Conservation (phyloP, 2,329 filamentous ascomycete genomes). For the Talaromyces sp. region DNA sequence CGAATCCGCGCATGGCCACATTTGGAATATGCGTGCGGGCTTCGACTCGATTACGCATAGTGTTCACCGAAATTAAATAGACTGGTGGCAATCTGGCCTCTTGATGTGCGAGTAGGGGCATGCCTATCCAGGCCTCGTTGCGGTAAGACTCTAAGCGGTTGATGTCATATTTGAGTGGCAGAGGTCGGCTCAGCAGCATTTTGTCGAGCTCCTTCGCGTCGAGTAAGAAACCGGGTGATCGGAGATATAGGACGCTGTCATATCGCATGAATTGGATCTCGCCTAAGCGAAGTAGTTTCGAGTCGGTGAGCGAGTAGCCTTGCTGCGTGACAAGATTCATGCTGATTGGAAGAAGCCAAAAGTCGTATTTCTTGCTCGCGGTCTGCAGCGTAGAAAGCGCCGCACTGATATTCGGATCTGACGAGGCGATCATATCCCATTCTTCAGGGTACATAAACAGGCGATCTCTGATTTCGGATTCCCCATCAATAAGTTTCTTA, state of each 20-base stretch:
- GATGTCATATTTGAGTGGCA: constrained; percentile 30
- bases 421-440: constrained; percentile 34
- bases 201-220: constrained; percentile 35
- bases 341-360: constrained; percentile 39
- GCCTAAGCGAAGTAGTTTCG: constrained; percentile 32
- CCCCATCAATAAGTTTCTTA: constrained; percentile 33
- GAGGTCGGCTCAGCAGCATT: constrained; percentile 30
- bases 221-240: constrained; percentile 36
- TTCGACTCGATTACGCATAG: constrained; percentile 29
- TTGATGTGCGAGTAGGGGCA: constrained; percentile 29
- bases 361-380: constrained; percentile 35
- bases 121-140: constrained; percentile 35
- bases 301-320: constrained; percentile 30
- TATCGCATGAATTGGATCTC: constrained; percentile 40
- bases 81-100: constrained; percentile 28
- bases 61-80: constrained; percentile 36
- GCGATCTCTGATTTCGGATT: constrained; percentile 33
- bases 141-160: constrained; percentile 31
- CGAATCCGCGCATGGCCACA: constrained; percentile 27
- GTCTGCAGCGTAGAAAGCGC: constrained; percentile 35
- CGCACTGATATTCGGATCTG: constrained; percentile 23
- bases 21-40: constrained; percentile 35
- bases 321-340: constrained; percentile 29
- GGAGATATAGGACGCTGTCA: constrained; percentile 41
- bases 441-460: constrained; percentile 45